These are phyloP conservation scores for Clonostachys byssicola DNA, from an alignment of 2,329 filamentous ascomycete species.

Conservation along the genomic window DNA sequence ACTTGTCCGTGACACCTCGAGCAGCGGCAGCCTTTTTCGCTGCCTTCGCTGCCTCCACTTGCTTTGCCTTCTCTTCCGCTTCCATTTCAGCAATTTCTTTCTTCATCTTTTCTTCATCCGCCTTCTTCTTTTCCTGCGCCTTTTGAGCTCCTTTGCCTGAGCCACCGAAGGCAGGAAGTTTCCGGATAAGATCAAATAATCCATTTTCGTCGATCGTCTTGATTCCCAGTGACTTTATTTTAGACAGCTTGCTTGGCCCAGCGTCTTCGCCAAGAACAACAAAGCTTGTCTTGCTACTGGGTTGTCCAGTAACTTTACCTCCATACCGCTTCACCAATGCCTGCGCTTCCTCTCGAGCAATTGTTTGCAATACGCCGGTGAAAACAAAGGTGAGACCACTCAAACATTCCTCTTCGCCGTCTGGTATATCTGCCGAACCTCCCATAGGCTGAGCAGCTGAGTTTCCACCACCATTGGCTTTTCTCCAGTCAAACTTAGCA, in stretches of 20 bases:
- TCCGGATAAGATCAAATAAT: constrained; percentile 78
- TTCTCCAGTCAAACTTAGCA: constrained; percentile 78
- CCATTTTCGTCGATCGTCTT: constrained; percentile 95
- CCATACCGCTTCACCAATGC: constrained; percentile 89
- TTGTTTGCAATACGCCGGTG: constrained; percentile 76
- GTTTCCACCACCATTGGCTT: constrained; percentile 53
- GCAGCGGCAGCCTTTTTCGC: constrained; percentile 34
- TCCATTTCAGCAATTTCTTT: constrained; percentile 84
- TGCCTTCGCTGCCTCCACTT: constrained; percentile 46
- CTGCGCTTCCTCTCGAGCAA: constrained; percentile 82
- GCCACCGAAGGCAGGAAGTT: constrained; percentile 81
- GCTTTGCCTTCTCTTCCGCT: constrained; percentile 63
- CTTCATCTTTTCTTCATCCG: constrained; percentile 78
- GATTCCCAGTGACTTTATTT: constrained; percentile 73
- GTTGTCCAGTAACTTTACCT: constrained; percentile 79
- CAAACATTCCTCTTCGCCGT: constrained; percentile 84
- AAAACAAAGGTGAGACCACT: constrained; percentile 91
- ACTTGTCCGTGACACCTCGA: constrained; percentile 15
- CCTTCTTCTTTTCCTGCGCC: constrained; percentile 76
- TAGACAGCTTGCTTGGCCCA: constrained; percentile 86
- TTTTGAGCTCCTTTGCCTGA: constrained; percentile 84
- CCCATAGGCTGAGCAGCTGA: constrained; percentile 56
- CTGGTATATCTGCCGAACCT: constrained; percentile 68
- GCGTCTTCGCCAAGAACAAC: constrained; percentile 90
- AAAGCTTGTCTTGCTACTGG: constrained; percentile 91